Evolutionary conservation across 768 basidiomycete genomes (phyloP), one percentile per base, ranked within the genome.

Genomic region (Hydnomerulius pinastri): DNA sequence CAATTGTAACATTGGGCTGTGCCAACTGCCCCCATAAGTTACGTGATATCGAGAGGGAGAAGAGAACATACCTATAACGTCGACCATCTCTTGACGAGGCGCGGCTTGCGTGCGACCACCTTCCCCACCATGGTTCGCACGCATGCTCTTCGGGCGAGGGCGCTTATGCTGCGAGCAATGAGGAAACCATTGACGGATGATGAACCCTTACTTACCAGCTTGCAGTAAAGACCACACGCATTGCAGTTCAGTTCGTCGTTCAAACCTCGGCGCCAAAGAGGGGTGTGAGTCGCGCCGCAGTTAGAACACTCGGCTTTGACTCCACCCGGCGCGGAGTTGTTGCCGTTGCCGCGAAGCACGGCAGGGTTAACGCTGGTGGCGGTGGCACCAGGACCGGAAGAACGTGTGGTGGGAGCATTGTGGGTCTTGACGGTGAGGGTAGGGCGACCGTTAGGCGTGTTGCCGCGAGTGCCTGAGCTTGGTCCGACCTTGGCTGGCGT

Each of bases 201-300:
- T 28, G 23, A 36, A 29, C 18, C 17, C 38, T 9, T 30, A 78
- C 83, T 43, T 61, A 87, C 90, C 70, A 90, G 65, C 64, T 92
- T 92, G 67, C 89, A 93, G 64, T 93, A 93, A 35, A 92, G 71
- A 4, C 90, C 91, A 55, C 90, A 92, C 0, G 90, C 90, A 58
- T 93, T 92, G 64, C 91, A 92, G 59, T 93, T 93, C 50, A 93
- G 67, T 71, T 93, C 90, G 56, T 93, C 91, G 54, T 92, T 92
- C 58, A 93, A 68, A 0, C 90, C 91, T 2, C 90, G 78, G 15
- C 91, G 76, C 90, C 91, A 93, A 23, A 93, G 78, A 6, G 91
- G 90, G 0, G 91, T 92, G 55, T 91, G 90, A 0, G 90, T 92
- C 4, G 90, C 90, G 18, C 90, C 91, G 59, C 90, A 92, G 67